phyloP scores from a whole-genome alignment of 78 protist species.

The Bodo saltans region DNA sequence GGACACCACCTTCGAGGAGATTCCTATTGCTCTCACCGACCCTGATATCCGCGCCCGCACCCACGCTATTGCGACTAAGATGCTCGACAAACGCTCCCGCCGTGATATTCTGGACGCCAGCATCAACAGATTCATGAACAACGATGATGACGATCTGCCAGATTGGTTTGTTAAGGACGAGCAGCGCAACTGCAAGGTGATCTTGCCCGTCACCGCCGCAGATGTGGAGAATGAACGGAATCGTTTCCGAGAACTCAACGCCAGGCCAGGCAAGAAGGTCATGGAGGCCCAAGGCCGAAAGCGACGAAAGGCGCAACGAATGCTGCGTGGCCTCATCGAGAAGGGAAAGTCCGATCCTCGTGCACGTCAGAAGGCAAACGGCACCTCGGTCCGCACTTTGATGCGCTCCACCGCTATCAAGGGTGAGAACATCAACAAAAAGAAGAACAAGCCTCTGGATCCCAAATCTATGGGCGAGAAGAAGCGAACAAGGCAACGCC shows the following conservation, averaged over 20 bases:
- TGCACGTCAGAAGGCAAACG: not conserved
- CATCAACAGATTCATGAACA: constrained; percentile 67
- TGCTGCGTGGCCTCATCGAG: not conserved
- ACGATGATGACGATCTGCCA: constrained; percentile 66
- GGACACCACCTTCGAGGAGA: constrained; percentile 35
- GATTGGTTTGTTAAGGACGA: constrained; percentile 77
- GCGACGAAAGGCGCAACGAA: not conserved
- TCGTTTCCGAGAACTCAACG: constrained; percentile 45
- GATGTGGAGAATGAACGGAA: constrained; percentile 33
- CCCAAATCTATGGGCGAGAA: not conserved
- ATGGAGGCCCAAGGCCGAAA: constrained; percentile 65
- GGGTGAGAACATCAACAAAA: not conserved
- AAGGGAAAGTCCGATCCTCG: constrained; percentile 28
- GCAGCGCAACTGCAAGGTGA: constrained; percentile 19
- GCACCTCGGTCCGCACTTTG: constrained; percentile 6
- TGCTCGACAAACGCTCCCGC: constrained; percentile 50
- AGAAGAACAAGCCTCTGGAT: not conserved
- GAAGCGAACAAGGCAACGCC: not conserved
- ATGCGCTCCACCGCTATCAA: not conserved
- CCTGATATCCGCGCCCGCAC: constrained; percentile 24
- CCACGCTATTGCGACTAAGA: constrained; percentile 62
- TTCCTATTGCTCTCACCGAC: constrained; percentile 39
- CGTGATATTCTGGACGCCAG: constrained; percentile 60
- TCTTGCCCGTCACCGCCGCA: constrained; percentile 63
- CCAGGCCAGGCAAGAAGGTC: constrained; percentile 73